Evolutionary conservation across 176 grass and related monocot genomes (phyloP).

Genomic region (Aegilops sharonensis): DNA sequence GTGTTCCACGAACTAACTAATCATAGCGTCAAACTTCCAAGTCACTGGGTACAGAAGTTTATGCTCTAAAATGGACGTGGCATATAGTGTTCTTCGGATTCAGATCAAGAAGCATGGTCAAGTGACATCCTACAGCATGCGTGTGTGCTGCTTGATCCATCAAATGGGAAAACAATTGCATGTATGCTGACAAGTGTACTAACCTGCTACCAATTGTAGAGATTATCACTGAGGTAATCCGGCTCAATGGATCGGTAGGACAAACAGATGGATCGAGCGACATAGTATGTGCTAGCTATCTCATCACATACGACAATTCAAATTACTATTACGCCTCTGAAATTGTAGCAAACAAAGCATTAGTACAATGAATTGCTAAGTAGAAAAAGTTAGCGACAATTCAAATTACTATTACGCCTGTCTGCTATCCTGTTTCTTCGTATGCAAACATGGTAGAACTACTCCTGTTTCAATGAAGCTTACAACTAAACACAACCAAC

Average conservation of each 20-base stretch:
- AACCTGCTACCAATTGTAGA: no score
- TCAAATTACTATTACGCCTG: neutral
- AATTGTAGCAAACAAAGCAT: neutral
- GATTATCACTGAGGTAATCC: no score
- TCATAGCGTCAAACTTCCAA: neutral
- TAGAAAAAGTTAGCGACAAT: neutral
- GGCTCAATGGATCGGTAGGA: neutral
- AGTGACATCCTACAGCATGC: neutral
- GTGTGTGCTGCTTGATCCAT: no score
- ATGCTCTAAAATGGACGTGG: neutral
- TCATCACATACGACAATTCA: neutral
- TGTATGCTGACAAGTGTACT: no score
- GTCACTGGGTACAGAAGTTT: neutral
- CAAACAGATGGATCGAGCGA: neutral
- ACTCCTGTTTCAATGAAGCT: neutral
- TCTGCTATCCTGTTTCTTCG: neutral
- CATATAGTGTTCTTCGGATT: neutral
- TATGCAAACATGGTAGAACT: neutral
- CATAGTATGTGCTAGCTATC: neutral
- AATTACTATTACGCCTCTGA: neutral
- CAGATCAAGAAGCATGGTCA: neutral
- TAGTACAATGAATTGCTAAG: no score
- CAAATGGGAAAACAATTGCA: no score
- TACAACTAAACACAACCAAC: neutral
- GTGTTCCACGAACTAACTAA: no score